Evolutionary conservation across 148 eudicot genomes (phyloP).

Genomic region (Amaranthus cruentus): DNA sequence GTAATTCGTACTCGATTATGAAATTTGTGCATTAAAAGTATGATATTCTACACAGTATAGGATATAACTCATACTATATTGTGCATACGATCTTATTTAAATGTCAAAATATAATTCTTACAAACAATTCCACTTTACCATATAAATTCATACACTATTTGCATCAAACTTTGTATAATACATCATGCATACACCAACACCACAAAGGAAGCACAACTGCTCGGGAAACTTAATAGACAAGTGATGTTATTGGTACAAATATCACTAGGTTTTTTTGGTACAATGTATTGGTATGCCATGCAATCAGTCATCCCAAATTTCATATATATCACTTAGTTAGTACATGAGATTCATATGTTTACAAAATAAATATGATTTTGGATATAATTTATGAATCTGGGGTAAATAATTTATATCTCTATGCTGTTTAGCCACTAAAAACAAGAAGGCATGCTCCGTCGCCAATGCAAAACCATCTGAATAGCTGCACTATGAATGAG

Average conservation of each 20-base stretch:
- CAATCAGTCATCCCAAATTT: too few relatives aligned
- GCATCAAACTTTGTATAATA: neutral
- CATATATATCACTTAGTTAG: too few relatives aligned
- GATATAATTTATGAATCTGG: neutral
- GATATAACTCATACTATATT: too few relatives aligned
- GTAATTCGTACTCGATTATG: too few relatives aligned
- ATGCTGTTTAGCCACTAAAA: neutral
- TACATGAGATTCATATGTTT: neutral
- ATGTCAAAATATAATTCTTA: too few relatives aligned
- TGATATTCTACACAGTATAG: too few relatives aligned
- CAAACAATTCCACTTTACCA: too few relatives aligned
- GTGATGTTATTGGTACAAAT: neutral
- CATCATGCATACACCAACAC: neutral
- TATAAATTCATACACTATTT: too few relatives aligned
- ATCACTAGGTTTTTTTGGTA: neutral
- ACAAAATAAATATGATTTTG: neutral
- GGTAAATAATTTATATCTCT: neutral
- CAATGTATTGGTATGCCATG: too few relatives aligned
- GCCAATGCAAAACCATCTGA: slow-evolving; percentile 62
- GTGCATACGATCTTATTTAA: too few relatives aligned
- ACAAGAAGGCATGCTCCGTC: slow-evolving; percentile 38
- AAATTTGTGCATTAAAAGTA: too few relatives aligned
- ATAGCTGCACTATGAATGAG: slow-evolving; percentile 66
- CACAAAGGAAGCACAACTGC: neutral
- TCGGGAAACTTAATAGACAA: neutral